Percentiles rank a stretch among this genome's conserved stretches.
phyloP scores from a whole-genome alignment of 352 stramenopile genomes.

The Peronospora tabacina region DNA sequence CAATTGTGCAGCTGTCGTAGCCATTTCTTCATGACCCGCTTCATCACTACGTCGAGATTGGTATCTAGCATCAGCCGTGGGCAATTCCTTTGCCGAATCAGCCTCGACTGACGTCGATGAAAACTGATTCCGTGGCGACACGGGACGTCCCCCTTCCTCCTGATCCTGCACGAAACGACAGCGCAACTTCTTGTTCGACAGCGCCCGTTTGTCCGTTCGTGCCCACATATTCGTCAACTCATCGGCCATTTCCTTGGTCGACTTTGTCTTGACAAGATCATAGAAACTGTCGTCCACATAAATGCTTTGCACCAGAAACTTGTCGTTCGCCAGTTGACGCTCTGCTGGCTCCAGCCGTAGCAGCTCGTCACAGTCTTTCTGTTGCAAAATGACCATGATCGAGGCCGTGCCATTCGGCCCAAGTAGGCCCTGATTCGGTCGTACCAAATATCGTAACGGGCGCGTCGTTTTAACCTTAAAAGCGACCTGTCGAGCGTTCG shows the following conservation, averaged over 20 bases:
- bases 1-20: conserved; percentile 40
- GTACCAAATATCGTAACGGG: conserved; percentile 84
- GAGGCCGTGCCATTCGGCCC: conserved; percentile 64
- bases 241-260: conserved; percentile 82
- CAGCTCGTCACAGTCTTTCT: conserved; percentile 85
- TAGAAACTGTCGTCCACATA: conserved; percentile 82
- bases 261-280: conserved; percentile 81
- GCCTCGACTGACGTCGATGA: conserved; percentile 2
- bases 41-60: conserved; percentile 15
- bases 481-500: conserved; percentile 71
- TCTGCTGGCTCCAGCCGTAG: conserved; percentile 67
- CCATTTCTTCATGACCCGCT: conserved; percentile 18
- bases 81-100: conserved; percentile 17
- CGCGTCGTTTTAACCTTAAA: conserved; percentile 88
- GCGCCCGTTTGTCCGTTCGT: conserved; percentile 62
- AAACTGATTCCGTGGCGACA: conserved; percentile 13
- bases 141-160: conserved; percentile 10
- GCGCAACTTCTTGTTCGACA: conserved; percentile 86
- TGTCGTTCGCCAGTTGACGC: conserved; percentile 81
- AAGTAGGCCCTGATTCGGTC: conserved; percentile 81
- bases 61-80: conserved; percentile 15
- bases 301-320: conserved; percentile 86
- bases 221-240: conserved; percentile 85
- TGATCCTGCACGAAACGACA: conserved; percentile 73
- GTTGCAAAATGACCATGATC: conserved; percentile 85